These are phyloP conservation scores for Decorospora gaudefroyi DNA, from an alignment of 2,329 filamentous ascomycete species.

Conservation along the genomic window DNA sequence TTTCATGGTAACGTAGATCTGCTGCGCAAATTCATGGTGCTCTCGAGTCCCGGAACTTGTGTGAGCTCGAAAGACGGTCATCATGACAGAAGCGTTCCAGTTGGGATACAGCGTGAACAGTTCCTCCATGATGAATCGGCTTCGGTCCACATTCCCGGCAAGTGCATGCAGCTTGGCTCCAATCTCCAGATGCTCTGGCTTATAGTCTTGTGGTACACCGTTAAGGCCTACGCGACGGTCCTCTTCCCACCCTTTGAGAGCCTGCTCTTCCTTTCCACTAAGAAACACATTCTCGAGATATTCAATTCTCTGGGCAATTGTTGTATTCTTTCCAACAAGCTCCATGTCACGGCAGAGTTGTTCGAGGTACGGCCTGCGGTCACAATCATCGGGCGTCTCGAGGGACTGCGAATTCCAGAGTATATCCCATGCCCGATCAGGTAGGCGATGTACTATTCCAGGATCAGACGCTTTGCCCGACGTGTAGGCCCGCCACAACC, in stretches of 20 bases:
- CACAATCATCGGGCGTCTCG: constrained; percentile 13
- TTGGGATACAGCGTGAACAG: constrained; percentile 56
- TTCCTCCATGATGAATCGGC: constrained; percentile 60
- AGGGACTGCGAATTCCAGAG: constrained; percentile 39
- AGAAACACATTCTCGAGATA: constrained; percentile 39
- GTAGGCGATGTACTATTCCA: constrained; percentile 23
- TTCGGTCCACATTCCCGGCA: constrained; percentile 62
- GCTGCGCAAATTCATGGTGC: constrained; percentile 57
- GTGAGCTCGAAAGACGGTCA: constrained; percentile 72
- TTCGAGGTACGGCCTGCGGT: constrained; percentile 25
- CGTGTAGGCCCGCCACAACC: constrained; percentile 42
- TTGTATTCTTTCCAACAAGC: constrained; percentile 17
- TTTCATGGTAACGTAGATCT: constrained; percentile 60
- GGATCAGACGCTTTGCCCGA: constrained; percentile 25
- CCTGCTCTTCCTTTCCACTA: constrained; percentile 31
- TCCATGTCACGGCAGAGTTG: constrained; percentile 40
- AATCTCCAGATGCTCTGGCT: constrained; percentile 59
- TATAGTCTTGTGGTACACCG: constrained; percentile 30
- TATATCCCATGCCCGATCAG: constrained; percentile 41
- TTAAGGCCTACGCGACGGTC: constrained; percentile 15
- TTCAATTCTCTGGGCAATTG: constrained; percentile 26
- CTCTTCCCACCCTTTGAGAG: constrained; percentile 41
- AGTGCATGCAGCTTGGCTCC: constrained; percentile 68
- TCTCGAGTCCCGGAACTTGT: constrained; percentile 54
- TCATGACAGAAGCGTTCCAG: constrained; percentile 60